Base-by-base conservation (phyloP, 345 rosid genomes). In the Abelmoschus esculentus region DNA sequence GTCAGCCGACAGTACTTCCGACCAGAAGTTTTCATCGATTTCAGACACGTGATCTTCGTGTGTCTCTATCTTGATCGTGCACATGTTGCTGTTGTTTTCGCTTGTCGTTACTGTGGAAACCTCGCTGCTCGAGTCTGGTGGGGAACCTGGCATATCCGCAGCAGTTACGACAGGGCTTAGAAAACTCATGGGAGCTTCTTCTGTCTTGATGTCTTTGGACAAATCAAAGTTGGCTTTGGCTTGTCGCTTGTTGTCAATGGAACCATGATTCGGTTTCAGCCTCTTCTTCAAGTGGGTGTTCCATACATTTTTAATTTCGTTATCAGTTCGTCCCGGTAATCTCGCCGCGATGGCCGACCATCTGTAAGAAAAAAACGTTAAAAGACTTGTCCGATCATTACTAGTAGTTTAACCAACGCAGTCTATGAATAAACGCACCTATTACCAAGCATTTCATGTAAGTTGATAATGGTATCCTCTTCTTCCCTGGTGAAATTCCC, bases 301-400 rank as follows among this genome's bases (percentile, higher is more conserved):
- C 97, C 97, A 90, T 28, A 88, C 91, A 36, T 90, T 90, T 78
- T 90, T 90, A 10, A 90, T 90, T 80, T 88, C 93, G 8, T 90
- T 90, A 86, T 90, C 97, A 1, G 97, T 88, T 52, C 97, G 70
- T 73, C 97, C 97, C 7, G 92, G 97, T 65, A 90, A 77, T 67
- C 72, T 78, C 18, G 90, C 92, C 62, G 97, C 97, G 36, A 90
- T 90, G 26, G 95, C 87, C 12, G 95, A 88, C 97, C 97, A 90
- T 70, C 97, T 90, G 82, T 26, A 56, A 11, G 49, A 49, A 4
- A 8, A 53, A 61, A 61, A 36, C 6, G 38, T 34, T n/a, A 15
- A 65, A 65, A 11, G 18, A 26, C 69, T 46, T 70, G 58, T 59
- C 14, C 46, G 69, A 28, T 28, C 15, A 44, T 22, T 46, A 46